Conservation (phyloP, 2,329 filamentous ascomycete genomes). For the Aspergillus floridensis region DNA sequence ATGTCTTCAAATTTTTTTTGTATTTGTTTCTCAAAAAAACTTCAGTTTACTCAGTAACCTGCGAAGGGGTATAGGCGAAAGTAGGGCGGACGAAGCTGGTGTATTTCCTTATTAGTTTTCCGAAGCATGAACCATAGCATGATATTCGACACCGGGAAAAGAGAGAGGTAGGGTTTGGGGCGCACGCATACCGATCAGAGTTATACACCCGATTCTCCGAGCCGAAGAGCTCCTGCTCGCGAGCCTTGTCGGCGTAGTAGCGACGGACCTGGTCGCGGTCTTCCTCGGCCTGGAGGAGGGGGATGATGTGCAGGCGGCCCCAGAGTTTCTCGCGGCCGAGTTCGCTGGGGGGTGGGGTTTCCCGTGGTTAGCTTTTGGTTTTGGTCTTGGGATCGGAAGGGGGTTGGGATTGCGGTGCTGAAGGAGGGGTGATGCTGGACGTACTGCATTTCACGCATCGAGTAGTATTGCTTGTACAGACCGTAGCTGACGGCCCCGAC, state of each 20-base stretch:
- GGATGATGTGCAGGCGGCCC: conserved; percentile 91
- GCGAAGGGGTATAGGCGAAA: conserved; percentile 68
- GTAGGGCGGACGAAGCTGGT: conserved; percentile 76
- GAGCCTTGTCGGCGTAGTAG: conserved; percentile 78
- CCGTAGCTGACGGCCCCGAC: conserved; percentile 81
- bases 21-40: background rate
- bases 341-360: too few relatives aligned
- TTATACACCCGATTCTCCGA: conserved; percentile 83
- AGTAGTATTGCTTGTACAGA: conserved; percentile 80
- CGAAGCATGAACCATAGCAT: background rate
- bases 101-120: conserved; percentile 9
- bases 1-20: too few relatives aligned
- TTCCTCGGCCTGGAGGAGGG: conserved; percentile 90
- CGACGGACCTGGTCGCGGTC: conserved; percentile 91
- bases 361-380: too few relatives aligned
- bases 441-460: conserved; percentile 88
- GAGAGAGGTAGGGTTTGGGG: background rate
- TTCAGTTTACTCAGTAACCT: conserved; percentile 55
- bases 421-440: conserved; percentile 32
- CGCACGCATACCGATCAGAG: conserved; percentile 69
- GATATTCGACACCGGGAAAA: background rate
- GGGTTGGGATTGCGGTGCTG: background rate
- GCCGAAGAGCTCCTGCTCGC: conserved; percentile 88
- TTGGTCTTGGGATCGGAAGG: too few relatives aligned
- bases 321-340: conserved; percentile 97